Evolutionary conservation across 768 basidiomycete genomes (phyloP).

Genomic region (Lactarius pseudohatsudake): DNA sequence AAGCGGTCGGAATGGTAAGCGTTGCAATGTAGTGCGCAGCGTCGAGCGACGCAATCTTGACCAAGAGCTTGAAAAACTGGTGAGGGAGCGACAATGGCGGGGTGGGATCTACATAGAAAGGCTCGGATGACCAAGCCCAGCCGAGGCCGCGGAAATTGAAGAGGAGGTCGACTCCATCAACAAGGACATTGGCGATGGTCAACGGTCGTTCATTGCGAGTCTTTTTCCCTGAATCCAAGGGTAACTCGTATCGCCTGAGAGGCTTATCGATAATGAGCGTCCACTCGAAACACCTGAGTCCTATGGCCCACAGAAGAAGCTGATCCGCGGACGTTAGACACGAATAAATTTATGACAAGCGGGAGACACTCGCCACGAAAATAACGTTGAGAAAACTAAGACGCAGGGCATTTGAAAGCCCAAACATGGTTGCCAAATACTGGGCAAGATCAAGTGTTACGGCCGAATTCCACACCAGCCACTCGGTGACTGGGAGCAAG

Average conservation of each 20-base stretch:
- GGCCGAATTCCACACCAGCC: constrained; percentile 14
- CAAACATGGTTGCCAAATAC: constrained; percentile 8
- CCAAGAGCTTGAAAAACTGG: constrained; percentile 4
- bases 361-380: constrained; percentile 18
- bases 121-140: constrained; percentile 27
- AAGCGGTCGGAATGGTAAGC: constrained; percentile 13
- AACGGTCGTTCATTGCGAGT: constrained; percentile 12
- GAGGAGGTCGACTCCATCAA: constrained; percentile 25
- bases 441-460: constrained; percentile 16
- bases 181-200: neutral
- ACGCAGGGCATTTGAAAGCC: constrained; percentile 8
- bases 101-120: constrained; percentile 6
- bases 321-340: neutral
- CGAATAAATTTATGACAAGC: neutral
- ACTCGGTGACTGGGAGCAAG: constrained; percentile 23
- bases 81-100: constrained; percentile 1
- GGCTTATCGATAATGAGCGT: constrained; percentile 12
- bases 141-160: constrained; percentile 29
- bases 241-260: constrained; percentile 13
- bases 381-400: constrained; percentile 17
- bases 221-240: neutral
- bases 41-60: constrained; percentile 18
- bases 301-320: constrained; percentile 18
- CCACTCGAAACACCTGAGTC: constrained; percentile 25
- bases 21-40: constrained; percentile 20